A percentile compares a stretch with the other conserved stretches of the same genome.
phyloP scores from a whole-genome alignment of 2,329 filamentous ascomycete genomes.

The Botryotinia narcissicola region DNA sequence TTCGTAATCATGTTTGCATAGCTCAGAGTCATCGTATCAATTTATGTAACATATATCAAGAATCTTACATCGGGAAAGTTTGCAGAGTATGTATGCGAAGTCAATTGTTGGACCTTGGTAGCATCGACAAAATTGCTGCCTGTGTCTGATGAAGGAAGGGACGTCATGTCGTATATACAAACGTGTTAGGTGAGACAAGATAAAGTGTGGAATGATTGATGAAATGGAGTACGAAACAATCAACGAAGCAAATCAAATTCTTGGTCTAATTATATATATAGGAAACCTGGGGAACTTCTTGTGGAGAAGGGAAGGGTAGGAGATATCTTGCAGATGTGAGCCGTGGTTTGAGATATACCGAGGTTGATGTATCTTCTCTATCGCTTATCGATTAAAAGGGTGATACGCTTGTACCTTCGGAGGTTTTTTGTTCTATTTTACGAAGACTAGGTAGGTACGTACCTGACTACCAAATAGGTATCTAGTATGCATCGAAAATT shows the following conservation, averaged over 20 bases:
- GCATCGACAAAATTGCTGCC: constrained; percentile 39
- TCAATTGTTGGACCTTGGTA: constrained; percentile 47
- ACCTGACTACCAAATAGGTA: not conserved
- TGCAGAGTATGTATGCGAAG: constrained; percentile 57
- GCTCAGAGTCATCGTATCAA: not conserved
- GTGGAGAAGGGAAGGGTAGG: not conserved
- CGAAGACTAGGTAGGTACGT: not conserved
- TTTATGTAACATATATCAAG: not conserved
- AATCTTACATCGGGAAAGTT: constrained; percentile 44
- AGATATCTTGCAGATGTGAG: not conserved
- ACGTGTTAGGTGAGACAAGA: not conserved
- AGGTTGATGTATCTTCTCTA: not conserved
- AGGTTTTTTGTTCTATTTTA: not conserved
- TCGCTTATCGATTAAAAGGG: constrained; percentile 8
- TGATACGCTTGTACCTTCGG: not conserved
- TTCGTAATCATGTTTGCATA: not conserved
- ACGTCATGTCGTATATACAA: constrained; percentile 3
- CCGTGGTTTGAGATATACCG: not conserved
- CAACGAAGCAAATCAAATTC: not conserved
- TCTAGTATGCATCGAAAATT: no score
- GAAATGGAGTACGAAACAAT: not conserved
- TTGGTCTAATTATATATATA: not conserved
- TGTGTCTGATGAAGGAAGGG: constrained; percentile 3
- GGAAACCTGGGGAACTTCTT: not conserved
- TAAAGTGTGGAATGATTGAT: not conserved